Evolutionary conservation across 495 filamentous ascomycete species (phyloP), one percentile per base, ranked within the genome.

Genomic region (Aspergillus coremiiformis): DNA sequence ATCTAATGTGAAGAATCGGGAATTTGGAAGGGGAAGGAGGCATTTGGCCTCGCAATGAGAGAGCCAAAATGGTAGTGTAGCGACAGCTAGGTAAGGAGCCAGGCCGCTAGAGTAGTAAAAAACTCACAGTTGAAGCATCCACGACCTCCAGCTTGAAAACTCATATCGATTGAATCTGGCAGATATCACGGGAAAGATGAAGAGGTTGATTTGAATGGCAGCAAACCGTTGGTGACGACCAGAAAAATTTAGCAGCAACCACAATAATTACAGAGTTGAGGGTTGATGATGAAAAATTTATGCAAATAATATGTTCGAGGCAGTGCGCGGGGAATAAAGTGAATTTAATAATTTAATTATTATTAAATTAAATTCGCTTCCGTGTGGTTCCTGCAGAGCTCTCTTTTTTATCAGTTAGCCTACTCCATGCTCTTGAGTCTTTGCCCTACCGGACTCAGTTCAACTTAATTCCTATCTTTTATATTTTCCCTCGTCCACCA

Each of bases 121-220:
- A 51, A 87, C 85, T 73, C 68, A 89, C 85, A 89, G 74, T 90
- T 90, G 76, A 86, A 90, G 75, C 86, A 90, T 52, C 78, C 84
- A 66, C 85, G 83, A 57, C 74, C 76, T 68, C 73, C 70, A 57
- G 65, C 57, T 61, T 73, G 73, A 55, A 65, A 73, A 52, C 78
- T 76, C 77, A 80, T 80, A 54, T 57, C 75, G 61, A 58, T 43
- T 41, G 43, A 30, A 44, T 22, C 23, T 24, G 30, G 24, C 5
- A 26, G 22, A 3, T 29, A 33, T 45, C 3, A 10, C n/a, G 32
- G 11, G 32, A n/a, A 35, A 8, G 29, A 4, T 51, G 56, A 49
- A 57, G 56, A 49, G 63, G 39, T 33, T 23, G 41, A 20, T 29
- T 35, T n/a, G 19, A 30, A 49, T 37, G 35, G 22, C 15, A 24